Evolutionary conservation across 2,329 filamentous ascomycete species (phyloP).

Genomic region (Arthrinium phaeospermum): DNA sequence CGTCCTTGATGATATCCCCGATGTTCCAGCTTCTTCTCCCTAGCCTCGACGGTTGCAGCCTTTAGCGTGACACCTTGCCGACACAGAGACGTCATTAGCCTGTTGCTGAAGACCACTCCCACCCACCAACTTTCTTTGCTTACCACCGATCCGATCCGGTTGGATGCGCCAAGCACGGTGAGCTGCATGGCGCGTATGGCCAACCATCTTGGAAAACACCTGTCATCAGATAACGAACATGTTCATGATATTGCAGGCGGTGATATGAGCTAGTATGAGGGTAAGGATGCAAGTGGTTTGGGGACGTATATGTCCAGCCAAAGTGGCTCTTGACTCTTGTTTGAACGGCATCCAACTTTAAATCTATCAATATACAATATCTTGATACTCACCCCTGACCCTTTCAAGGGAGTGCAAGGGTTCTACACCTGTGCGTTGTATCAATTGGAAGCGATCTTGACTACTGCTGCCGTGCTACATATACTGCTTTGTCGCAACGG

Average conservation of each 20-base stretch:
- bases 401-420: neutral
- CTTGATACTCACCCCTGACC: neutral
- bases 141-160: neutral
- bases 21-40: neutral
- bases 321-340: neutral
- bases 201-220: neutral
- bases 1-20: neutral
- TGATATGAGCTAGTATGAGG: neutral
- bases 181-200: neutral
- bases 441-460: neutral
- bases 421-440: neutral
- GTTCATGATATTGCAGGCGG: neutral
- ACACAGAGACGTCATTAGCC: slow-evolving; percentile 6
- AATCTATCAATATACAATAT: neutral
- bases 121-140: neutral
- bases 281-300: too few relatives aligned
- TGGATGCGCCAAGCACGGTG: neutral
- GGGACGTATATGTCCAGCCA: neutral
- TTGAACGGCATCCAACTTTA: neutral
- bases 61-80: neutral
- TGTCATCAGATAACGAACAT: neutral
- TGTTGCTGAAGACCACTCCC: neutral
- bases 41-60: neutral
- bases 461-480: neutral
- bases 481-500: neutral